Conservation (phyloP, 73 alveolate genomes). For the Paramecium pentaurelia region DNA sequence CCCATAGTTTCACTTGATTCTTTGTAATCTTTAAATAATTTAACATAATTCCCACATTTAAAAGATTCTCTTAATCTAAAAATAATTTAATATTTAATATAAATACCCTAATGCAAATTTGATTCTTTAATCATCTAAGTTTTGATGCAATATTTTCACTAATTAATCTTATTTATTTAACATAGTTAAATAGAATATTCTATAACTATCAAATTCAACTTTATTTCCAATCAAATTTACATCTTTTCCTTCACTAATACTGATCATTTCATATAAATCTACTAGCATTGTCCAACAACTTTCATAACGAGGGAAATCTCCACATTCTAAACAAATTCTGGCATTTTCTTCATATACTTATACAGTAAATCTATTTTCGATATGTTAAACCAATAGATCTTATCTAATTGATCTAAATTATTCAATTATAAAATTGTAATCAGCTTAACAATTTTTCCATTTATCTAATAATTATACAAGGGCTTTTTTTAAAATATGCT, state of each 20-base stretch:
- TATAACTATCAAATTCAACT: slow-evolving; percentile 73
- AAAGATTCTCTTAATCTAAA: background rate
- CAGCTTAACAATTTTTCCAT: slow-evolving; percentile 70
- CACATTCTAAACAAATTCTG: slow-evolving; percentile 79
- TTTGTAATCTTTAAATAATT: slow-evolving; percentile 71
- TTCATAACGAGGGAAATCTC: slow-evolving; percentile 78
- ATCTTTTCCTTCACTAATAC: slow-evolving; percentile 68
- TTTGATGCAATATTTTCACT: slow-evolving; percentile 10
- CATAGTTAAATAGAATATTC: slow-evolving; percentile 68
- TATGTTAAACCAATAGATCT: slow-evolving; percentile 75
- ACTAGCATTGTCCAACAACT: slow-evolving; percentile 78
- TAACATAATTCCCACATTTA: slow-evolving; percentile 68
- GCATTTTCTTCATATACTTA: slow-evolving; percentile 87
- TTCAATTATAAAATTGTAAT: slow-evolving; percentile 75
- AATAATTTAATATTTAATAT: background rate
- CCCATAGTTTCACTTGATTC: slow-evolving; percentile 72
- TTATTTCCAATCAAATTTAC: slow-evolving; percentile 18
- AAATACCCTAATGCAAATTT: slow-evolving; percentile 19
- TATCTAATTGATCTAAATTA: slow-evolving; percentile 79
- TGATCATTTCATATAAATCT: slow-evolving; percentile 66
- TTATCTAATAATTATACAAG: slow-evolving; percentile 65
- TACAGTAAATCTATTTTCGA: slow-evolving; percentile 73
- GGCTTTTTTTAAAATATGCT: slow-evolving; percentile 69
- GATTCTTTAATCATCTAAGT: slow-evolving; percentile 14
- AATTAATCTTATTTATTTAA: slow-evolving; percentile 57